Percentiles rank a stretch among this genome's conserved stretches.
Conservation (phyloP, 176 grass and related monocot genomes). For the Lolium multiflorum region DNA sequence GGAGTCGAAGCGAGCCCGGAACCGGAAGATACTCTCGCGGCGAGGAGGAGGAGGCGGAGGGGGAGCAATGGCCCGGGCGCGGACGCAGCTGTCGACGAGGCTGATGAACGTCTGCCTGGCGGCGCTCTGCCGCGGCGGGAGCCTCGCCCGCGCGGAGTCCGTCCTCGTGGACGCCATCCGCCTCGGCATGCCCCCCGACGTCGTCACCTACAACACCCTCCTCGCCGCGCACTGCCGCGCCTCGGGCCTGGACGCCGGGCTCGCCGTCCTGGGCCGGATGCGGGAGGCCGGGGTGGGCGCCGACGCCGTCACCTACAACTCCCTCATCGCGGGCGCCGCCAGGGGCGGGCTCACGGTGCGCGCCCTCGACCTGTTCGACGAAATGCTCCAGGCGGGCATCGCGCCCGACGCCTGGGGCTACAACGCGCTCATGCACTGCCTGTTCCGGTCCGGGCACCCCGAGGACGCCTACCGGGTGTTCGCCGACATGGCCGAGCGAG, state of each 20-base stretch:
- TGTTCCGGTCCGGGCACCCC: conserved; percentile 69
- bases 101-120: conserved; percentile 77
- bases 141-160: conserved; percentile 61
- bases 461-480: conserved; percentile 88
- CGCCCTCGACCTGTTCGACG: conserved; percentile 85
- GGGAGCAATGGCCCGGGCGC: conserved; percentile 42
- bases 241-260: conserved; percentile 58
- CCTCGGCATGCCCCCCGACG: conserved; percentile 84
- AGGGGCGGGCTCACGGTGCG: conserved; percentile 38
- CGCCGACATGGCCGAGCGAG: conserved; percentile 64
- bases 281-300: conserved; percentile 69
- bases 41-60: conserved; percentile 4
- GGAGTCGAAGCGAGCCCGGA: conserved; percentile 46
- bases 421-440: conserved; percentile 85
- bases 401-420: conserved; percentile 84
- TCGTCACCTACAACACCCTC: conserved; percentile 87
- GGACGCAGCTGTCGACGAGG: conserved; percentile 52
- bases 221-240: conserved; percentile 71
- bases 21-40: conserved; percentile 40
- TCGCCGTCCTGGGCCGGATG: conserved; percentile 65
- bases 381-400: conserved; percentile 77
- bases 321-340: conserved; percentile 62
- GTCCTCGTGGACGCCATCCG: conserved; percentile 81
- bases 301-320: conserved; percentile 90
- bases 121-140: conserved; percentile 73